phyloP scores from a whole-genome alignment of 2,329 filamentous ascomycete genomes.

The Neofusicoccum kwambonambiense region DNA sequence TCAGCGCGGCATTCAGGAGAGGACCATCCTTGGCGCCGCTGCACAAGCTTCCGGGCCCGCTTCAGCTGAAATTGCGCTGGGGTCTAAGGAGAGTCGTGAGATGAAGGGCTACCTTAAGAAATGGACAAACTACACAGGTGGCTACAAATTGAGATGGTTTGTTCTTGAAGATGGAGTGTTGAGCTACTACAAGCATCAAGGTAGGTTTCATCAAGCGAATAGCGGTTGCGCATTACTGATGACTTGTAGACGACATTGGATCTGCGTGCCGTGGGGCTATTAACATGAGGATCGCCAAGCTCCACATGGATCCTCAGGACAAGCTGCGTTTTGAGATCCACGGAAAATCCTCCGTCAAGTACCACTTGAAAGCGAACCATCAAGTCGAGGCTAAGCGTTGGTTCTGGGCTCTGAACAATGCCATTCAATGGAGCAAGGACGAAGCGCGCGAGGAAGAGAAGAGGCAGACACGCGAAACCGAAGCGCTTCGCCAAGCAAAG shows the following conservation, averaged over 20 bases:
- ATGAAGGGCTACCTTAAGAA: constrained; percentile 99
- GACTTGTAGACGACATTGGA: constrained; percentile 72
- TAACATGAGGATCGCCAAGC: constrained; percentile 93
- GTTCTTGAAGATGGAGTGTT: constrained; percentile 95
- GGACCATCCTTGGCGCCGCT: constrained; percentile 82
- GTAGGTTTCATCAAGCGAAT: constrained; percentile 32
- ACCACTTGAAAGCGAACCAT: constrained; percentile 95
- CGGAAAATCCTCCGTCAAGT: constrained; percentile 97
- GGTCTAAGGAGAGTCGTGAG: constrained; percentile 83
- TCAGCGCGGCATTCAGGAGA: constrained; percentile 94
- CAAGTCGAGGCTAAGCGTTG: constrained; percentile 97
- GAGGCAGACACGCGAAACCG: constrained; percentile 70
- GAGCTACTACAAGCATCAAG: constrained; percentile 98
- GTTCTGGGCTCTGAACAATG: constrained; percentile 99
- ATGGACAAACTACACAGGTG: constrained; percentile 98
- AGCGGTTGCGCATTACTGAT: neutral
- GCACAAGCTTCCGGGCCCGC: constrained; percentile 58
- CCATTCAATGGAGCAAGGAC: constrained; percentile 97
- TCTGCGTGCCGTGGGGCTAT: constrained; percentile 96
- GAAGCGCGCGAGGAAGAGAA: constrained; percentile 88
- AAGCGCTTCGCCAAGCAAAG: constrained; percentile 75
- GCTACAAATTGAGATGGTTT: constrained; percentile 97
- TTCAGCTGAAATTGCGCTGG: constrained; percentile 56
- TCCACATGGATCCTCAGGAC: constrained; percentile 95
- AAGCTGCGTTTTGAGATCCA: constrained; percentile 98